Evolutionary conservation across 2,329 filamentous ascomycete genomes (phyloP), one percentile per base, ranked within the genome.

Genomic region (Ophiosphaerella korrae): DNA sequence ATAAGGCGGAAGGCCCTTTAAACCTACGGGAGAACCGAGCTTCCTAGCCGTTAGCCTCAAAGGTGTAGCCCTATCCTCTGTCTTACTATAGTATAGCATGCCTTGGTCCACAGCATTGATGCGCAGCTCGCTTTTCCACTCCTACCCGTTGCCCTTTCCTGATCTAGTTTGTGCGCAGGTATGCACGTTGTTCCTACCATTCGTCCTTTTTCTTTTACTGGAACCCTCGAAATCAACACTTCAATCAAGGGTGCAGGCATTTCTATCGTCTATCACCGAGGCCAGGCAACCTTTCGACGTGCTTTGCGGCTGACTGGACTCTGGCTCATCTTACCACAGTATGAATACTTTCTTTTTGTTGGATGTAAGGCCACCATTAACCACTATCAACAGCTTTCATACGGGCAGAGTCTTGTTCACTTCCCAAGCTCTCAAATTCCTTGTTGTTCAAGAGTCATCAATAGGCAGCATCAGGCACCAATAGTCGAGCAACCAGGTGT

Each of bases 1-100:
- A 71, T 69, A 61, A 53, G 52, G 46, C 45, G 45, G 48, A 50
- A 24, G 43, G 46, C 42, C 42, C 45, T 46, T 59, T 52, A 50
- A 57, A 52, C 55, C 44, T 24, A 63, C 68, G 68, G 68, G 45
- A 65, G 41, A 50, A 55, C 66, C 68, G 68, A 70, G 55, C 61
- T 14, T 13, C 18, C 40, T 11, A 34, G 13, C 29, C 18, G 5
- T 34, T 26, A 16, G 33, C n/a, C 47, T 52, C 37, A 23, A 44
- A 42, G 43, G 50, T 51, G 44, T 41, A 52, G 47, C 42, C 45
- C 42, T 34, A 55, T 52, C 43, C 23, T 33, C 36, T 42, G 41
- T 36, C 49, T 52, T 38, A 43, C 23, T 43, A 48, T 33, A 53
- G 45, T 55, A 41, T 47, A 48, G 47, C 45, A 45, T 34, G 46